Conservation (phyloP, 163 green algal species). For the Coccomyxa subellipsoidea region DNA sequence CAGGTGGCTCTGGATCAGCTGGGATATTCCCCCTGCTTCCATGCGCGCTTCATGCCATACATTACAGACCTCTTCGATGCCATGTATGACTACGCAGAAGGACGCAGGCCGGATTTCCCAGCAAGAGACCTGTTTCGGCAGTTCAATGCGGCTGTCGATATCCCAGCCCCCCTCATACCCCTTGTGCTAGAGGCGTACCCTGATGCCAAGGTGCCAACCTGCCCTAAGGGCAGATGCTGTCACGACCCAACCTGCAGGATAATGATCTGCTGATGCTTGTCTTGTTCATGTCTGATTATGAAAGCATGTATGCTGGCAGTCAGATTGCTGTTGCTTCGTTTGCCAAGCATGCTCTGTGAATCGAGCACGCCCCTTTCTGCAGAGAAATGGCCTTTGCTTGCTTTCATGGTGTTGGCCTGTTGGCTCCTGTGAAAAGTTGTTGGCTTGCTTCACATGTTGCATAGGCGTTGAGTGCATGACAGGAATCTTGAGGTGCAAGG, state of each 20-base stretch:
- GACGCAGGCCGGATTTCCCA: not conserved
- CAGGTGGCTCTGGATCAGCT: slow-evolving; percentile 11
- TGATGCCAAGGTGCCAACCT: not conserved
- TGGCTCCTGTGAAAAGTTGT: too few species aligned
- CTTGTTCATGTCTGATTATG: too few species aligned
- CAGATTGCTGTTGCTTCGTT: too few species aligned
- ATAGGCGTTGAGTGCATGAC: not conserved
- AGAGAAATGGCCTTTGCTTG: too few species aligned
- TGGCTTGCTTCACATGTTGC: not conserved
- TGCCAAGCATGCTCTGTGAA: too few species aligned
- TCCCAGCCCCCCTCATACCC: not conserved
- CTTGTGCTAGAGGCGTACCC: not conserved
- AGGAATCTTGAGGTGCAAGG: too few species aligned
- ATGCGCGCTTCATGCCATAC: slow-evolving; percentile 9
- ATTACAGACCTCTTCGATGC: not conserved
- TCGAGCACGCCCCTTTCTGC: too few species aligned
- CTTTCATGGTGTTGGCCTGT: too few species aligned
- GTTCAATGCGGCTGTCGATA: slow-evolving; percentile 1
- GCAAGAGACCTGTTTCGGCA: not conserved
- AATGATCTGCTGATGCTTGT: too few species aligned
- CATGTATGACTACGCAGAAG: not conserved
- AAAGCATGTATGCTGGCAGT: too few species aligned
- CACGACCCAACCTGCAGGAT: too few species aligned
- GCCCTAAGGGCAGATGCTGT: not conserved
- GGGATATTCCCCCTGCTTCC: not conserved